Evolutionary conservation across 257 asterid genomes (phyloP), one percentile per base, ranked within the genome.

Genomic region (Solanum pinnatisectum): DNA sequence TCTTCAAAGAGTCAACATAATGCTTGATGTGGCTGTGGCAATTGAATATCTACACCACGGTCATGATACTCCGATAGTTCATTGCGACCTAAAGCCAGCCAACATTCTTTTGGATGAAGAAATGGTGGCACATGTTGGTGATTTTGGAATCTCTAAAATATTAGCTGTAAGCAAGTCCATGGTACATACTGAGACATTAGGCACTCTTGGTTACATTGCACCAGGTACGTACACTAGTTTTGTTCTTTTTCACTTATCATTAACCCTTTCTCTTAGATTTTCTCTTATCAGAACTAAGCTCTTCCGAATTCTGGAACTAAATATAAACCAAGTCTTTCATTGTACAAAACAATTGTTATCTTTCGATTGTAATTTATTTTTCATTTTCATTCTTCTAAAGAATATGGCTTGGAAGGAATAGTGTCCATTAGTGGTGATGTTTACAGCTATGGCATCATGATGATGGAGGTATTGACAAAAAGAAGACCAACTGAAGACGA

Each of bases 71-170:
- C 92, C 91, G 0, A 86, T 92, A 5, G 91, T 90, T 14, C 94
- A 90, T 63, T 92, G 93, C 10, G 91, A 92, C 83, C 84, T 90
- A 10, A 92, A 92, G 90, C 93, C 92, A 6, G 83, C 76, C 42
- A 90, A 90, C 36, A 86, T 92, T 78, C 89, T 92, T 10, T 84
- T 92, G 23, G 94, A 92, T 79, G 83, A 70, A 35, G 93, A 91
- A 3, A 85, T 90, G 91, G 89, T 89, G 63, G 84, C 84, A 6
- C n/a, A 42, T 42, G 63, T 78, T 14, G n/a, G 84, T 78, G 85
- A 92, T 84, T 92, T 92, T 40, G 94, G 94, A 16, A 92, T 92
- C 74, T 84, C 94, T 0, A 90, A 92, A 84, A 87, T 90, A 5
- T 33, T 90, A 22, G 84, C 15, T 1, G 83, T 56, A 59, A 87